Base-by-base conservation (phyloP, 2,329 filamentous ascomycete species). In the Epicoccum nigrum region DNA sequence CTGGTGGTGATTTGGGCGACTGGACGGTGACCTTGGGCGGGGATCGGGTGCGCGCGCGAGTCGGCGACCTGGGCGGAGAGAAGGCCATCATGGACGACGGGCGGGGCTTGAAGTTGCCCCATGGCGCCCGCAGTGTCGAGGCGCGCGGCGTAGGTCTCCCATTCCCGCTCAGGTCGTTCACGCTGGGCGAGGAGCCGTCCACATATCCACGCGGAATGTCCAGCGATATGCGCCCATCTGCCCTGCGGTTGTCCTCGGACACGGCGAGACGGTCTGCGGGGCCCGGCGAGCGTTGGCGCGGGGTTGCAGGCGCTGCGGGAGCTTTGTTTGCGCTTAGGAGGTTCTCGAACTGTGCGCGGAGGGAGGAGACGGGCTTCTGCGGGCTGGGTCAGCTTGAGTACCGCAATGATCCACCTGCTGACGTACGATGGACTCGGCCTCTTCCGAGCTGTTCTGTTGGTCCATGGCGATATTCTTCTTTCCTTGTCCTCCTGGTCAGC, bases 291-390 rank as follows among this genome's bases (percentile, higher is more conserved):
- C 60, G 56, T 46, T 66, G 60, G 45, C 60, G 64, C 27, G 66
- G 62, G 20, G 62, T 54, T 7, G 63, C 44, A 30, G 69, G 53
- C 11, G 59, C 51, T 8, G 54, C 54, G 51, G 60, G 55, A 16
- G 56, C 42, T 44, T 66, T 67, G 61, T 68, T 69, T 16, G 62
- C 60, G 51, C 60, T 83, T 59, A 82, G 79, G 77, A 93, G 85
- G 68, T 87, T 90, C 78, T 94, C 90, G 71, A 93, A 94, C 64
- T 89, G 86, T 57, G 88, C 90, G 55, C 87, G 83, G 54, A 94
- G 79, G 43, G 89, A 92, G 43, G 90, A 94, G 42, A 94, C 89
- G 20, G 90, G 89, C 77, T 86, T 90, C 88, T 91, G 32, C 12
- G 30, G 11, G 30, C 2, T 21, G 15, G 42, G 55, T 69, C 42